Evolutionary conservation across 805 yeast genomes (phyloP).

Genomic region (Priceomyces medius): DNA sequence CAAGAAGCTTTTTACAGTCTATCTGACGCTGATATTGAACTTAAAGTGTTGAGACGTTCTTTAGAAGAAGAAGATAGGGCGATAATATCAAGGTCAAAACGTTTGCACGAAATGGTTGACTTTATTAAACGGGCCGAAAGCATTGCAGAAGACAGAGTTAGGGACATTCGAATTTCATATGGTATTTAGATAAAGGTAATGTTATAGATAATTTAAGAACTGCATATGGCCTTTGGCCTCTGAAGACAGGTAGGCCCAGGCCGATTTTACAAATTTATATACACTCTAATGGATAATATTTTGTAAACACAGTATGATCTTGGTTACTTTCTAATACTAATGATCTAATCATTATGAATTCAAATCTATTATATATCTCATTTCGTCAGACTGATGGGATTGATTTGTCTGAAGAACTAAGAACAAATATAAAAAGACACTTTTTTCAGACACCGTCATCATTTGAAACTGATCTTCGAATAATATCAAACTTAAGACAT

Average conservation of each 20-base stretch:
- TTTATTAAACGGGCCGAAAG: conserved; percentile 15
- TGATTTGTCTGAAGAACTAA: conserved; percentile 38
- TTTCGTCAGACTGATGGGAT: conserved; percentile 45
- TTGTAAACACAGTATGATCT: neutral
- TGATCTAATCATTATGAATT: conserved; percentile 10
- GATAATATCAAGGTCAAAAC: conserved; percentile 17
- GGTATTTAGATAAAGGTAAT: neutral
- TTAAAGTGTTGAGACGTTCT: conserved; percentile 9
- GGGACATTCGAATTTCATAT: neutral
- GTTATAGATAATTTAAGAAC: neutral
- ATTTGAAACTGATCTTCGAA: conserved; percentile 29
- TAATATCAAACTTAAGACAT: conserved; percentile 45
- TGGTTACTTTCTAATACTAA: neutral
- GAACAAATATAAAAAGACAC: conserved; percentile 47
- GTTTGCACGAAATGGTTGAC: conserved; percentile 25
- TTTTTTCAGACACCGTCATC: conserved; percentile 37
- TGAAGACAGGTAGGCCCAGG: neutral
- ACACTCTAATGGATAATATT: neutral
- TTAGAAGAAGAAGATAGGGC: conserved; percentile 18
- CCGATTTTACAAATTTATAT: neutral
- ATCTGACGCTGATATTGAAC: conserved; percentile 16
- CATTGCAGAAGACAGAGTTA: conserved; percentile 8
- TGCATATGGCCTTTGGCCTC: neutral
- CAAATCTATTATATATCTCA: conserved; percentile 52
- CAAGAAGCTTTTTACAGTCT: conserved; percentile 11